Conservation (phyloP, 2,329 filamentous ascomycete species). For the Helotiales sp. region DNA sequence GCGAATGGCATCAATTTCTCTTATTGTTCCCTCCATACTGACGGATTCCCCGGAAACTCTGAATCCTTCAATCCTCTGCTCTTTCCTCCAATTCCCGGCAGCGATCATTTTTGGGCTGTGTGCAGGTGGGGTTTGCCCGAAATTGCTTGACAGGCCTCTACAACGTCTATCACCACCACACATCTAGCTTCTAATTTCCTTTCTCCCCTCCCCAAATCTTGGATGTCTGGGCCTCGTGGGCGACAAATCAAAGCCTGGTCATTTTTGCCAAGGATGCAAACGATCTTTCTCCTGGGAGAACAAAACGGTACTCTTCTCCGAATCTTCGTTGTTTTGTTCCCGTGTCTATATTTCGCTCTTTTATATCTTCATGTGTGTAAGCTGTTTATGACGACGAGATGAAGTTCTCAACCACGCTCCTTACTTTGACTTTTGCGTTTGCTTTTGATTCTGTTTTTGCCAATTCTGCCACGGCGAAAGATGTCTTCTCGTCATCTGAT, state of each 20-base stretch:
- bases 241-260: neutral
- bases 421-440: neutral
- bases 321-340: neutral
- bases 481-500: neutral
- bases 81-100: too few relatives aligned
- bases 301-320: neutral
- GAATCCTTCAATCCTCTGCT: too few relatives aligned
- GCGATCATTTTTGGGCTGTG: too few relatives aligned
- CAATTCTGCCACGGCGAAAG: neutral
- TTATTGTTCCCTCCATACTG: neutral
- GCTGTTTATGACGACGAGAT: neutral
- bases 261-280: neutral
- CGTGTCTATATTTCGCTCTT: neutral
- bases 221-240: too few relatives aligned
- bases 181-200: neutral
- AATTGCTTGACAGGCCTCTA: neutral
- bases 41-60: too few relatives aligned
- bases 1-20: neutral
- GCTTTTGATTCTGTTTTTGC: neutral
- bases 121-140: neutral
- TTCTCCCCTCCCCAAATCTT: neutral
- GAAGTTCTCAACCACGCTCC: neutral
- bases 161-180: neutral
- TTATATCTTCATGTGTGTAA: neutral
- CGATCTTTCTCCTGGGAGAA: neutral